Percentiles rank a stretch among this genome's conserved stretches.
Evolutionary conservation across 2,329 filamentous ascomycete genomes (phyloP).

Genomic region (Aspergillus ustus): DNA sequence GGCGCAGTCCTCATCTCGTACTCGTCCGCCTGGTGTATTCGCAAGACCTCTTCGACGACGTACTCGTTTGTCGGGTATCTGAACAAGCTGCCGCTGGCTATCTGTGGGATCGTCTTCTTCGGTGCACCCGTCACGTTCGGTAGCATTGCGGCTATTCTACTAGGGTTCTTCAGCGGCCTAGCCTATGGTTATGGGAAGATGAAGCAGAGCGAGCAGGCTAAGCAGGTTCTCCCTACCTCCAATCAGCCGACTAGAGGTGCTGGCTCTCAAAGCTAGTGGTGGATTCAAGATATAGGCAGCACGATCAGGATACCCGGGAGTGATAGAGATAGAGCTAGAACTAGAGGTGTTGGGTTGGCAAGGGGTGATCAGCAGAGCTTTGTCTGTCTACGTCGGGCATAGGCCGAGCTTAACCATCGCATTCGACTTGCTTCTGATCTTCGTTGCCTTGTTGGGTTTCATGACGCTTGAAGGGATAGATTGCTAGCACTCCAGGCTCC

Average conservation of each 20-base stretch:
- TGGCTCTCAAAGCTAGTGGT: not conserved
- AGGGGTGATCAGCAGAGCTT: too few relatives aligned
- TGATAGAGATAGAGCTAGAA: too few relatives aligned
- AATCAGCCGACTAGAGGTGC: not conserved
- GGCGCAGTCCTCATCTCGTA: not conserved
- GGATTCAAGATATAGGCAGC: not conserved
- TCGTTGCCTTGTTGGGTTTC: too few relatives aligned
- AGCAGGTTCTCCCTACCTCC: not conserved
- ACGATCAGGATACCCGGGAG: too few relatives aligned
- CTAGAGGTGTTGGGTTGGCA: too few relatives aligned
- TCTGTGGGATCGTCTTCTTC: not conserved
- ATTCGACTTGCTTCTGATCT: too few relatives aligned
- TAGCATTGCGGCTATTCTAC: not conserved
- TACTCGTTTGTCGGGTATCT: not conserved
- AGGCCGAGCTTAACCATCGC: too few relatives aligned
- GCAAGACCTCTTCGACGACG: not conserved
- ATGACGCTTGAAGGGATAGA: too few relatives aligned
- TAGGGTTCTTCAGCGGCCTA: not conserved
- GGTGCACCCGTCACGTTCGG: not conserved
- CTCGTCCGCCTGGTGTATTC: not conserved
- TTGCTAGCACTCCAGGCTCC: too few relatives aligned
- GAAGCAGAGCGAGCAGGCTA: not conserved
- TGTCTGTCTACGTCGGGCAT: too few relatives aligned
- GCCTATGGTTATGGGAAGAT: not conserved
- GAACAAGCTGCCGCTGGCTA: not conserved